Base-by-base conservation (phyloP, 805 yeast species). In the Saturnispora quitensis region DNA sequence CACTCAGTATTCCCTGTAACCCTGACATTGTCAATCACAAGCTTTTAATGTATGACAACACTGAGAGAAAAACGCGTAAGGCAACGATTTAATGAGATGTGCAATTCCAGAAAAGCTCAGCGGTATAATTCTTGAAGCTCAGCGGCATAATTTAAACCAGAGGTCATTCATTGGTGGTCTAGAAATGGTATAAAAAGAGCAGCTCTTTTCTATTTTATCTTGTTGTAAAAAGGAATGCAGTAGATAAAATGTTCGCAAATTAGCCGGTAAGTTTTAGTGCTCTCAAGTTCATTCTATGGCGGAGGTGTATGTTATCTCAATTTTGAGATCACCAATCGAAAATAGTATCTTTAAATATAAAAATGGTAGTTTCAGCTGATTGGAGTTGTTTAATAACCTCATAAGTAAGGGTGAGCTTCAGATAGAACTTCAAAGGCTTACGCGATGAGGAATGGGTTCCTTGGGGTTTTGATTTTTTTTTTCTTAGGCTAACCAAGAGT, bases 1-100 rank as follows among this genome's bases (percentile, higher is more conserved):
- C 97, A 38, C 78, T 70, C 17, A 85, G 77, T 25, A 91, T 86
- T 66, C 86, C 95, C 49, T 73, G 72, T 51, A 84, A 81, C 31
- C 90, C 95, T 55, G 48, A 45, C 50, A 52, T 44, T 35, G 46
- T 22, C 35, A 18, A 48, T 34, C n/a, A 24, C 24, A 18, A 38
- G 38, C 22, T 10, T 25, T 24, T 27, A 36, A 35, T 28, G 48
- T 12, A 12, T 22, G 45, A 34, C 15, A 35, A 22, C 43, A 12
- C 12, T 33, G 38, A 24, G 34, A 34, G 31, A 25, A 38, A 38
- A 38, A 38, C 42, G 42, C 42, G 42, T 38, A 20, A 18, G 22
- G 13, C 22, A 18, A 17, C 15, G 9, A 20, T 9, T 5, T 7
- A 8, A 20, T 7, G 20, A 38, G 24, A 18, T 38, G 12, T 4